phyloP scores from a whole-genome alignment of 2,329 filamentous ascomycete genomes.

The Capronia epimyces region DNA sequence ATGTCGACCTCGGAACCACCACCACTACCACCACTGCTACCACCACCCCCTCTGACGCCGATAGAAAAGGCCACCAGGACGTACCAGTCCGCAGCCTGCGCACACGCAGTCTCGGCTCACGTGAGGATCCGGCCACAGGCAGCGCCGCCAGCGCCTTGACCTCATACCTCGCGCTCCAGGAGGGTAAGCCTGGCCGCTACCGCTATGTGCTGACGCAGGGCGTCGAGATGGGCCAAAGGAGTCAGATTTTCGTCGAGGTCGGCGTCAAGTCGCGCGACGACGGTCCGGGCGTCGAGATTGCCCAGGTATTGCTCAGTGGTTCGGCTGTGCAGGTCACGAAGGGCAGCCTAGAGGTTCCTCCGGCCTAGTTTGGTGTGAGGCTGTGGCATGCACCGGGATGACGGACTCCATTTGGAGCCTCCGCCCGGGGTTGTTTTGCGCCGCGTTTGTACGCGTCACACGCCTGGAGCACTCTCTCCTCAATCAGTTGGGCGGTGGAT shows the following conservation, averaged over 20 bases:
- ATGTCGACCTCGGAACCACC: slow-evolving; percentile 13
- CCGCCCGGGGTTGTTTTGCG: too few species aligned
- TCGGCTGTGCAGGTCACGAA: slow-evolving; percentile 36
- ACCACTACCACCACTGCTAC: background rate
- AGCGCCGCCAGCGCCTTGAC: slow-evolving; percentile 56
- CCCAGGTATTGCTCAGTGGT: slow-evolving; percentile 35
- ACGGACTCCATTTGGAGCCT: too few species aligned
- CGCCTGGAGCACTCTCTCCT: too few species aligned
- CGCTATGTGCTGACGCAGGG: slow-evolving; percentile 58
- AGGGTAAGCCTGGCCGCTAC: slow-evolving; percentile 37
- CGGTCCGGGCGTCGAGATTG: slow-evolving; percentile 29
- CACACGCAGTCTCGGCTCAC: slow-evolving; percentile 16
- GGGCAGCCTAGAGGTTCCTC: slow-evolving; percentile 32
- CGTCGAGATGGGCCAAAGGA: slow-evolving; percentile 58
- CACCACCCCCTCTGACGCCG: too few species aligned
- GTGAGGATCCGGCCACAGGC: slow-evolving; percentile 59
- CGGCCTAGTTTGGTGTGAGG: too few species aligned
- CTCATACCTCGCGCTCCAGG: slow-evolving; percentile 49
- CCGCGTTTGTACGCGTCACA: too few species aligned
- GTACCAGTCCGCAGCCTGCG: slow-evolving; percentile 10
- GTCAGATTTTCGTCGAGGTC: slow-evolving; percentile 37
- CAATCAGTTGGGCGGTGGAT: too few species aligned
- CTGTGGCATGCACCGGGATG: too few species aligned
- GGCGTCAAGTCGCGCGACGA: slow-evolving; percentile 1
- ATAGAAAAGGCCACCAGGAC: too few species aligned